phyloP scores from a whole-genome alignment of 2,329 filamentous ascomycete genomes.

The Uncinocarpus reesii region DNA sequence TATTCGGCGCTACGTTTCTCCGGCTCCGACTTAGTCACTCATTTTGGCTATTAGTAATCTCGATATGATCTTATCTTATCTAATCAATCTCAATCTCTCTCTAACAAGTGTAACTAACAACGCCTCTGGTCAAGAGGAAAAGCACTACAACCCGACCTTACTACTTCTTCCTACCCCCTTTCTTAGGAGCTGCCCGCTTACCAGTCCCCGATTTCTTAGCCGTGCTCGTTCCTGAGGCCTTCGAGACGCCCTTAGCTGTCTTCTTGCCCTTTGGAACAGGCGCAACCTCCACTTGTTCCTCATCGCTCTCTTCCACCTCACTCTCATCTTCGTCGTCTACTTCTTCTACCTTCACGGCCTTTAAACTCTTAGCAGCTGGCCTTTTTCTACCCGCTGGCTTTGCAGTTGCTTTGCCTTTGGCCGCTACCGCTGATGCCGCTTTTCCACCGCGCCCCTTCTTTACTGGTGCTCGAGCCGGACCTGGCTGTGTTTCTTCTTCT shows the following conservation, averaged over 20 bases:
- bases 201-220: background rate
- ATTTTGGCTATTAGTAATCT: background rate
- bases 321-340: background rate
- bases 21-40: background rate
- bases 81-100: background rate
- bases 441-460: background rate
- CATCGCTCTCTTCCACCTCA: background rate
- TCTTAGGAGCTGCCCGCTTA: slow-evolving; percentile 2
- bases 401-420: background rate
- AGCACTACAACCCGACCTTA: background rate
- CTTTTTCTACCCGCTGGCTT: background rate
- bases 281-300: background rate
- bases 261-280: background rate
- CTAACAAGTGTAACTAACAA: background rate
- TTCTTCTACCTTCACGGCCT: background rate
- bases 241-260: background rate
- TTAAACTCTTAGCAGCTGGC: background rate
- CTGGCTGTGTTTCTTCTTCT: background rate
- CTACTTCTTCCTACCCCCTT: slow-evolving; percentile 5
- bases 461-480: background rate
- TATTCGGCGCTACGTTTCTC: background rate
- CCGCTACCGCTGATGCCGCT: background rate
- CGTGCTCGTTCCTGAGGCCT: background rate
- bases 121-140: background rate
- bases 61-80: background rate